Evolutionary conservation across 371 early-diverging fungal species (phyloP).

Genomic region (Lichtheimia hyalospora): DNA sequence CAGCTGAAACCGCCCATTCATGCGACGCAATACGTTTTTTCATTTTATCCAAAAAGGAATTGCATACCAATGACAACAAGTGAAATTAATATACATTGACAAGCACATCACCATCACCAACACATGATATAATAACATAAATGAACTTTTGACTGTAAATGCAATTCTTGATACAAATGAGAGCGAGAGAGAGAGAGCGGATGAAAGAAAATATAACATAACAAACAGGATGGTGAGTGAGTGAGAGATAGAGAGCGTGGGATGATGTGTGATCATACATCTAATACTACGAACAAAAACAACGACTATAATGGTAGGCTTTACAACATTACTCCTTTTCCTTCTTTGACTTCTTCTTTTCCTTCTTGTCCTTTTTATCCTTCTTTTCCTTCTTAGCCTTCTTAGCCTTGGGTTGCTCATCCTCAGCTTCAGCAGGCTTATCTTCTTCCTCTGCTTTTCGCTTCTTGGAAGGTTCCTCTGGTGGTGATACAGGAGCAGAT

Average conservation of each 20-base stretch:
- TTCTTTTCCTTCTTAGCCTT: conserved; percentile 53
- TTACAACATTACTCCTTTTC: conserved; percentile 7
- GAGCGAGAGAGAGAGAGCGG: neutral
- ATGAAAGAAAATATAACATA: neutral
- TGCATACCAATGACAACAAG: no score
- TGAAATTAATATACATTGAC: no score
- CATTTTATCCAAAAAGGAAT: no score
- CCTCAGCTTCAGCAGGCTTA: conserved; percentile 10
- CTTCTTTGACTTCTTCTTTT: conserved; percentile 51
- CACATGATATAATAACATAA: no score
- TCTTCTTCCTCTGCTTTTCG: conserved; percentile 41
- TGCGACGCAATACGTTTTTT: no score
- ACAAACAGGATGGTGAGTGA: neutral
- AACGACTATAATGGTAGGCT: no score
- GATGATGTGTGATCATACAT: no score
- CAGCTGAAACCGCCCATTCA: no score
- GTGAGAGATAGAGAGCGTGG: no score
- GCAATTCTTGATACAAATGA: neutral
- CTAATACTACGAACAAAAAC: no score
- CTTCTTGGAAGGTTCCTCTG: conserved; percentile 37
- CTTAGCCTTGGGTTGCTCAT: conserved; percentile 52
- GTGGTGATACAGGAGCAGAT: conserved; percentile 8
- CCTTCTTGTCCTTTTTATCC: conserved; percentile 61
- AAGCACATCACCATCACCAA: no score
- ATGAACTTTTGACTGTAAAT: no score